Evolutionary conservation across 495 filamentous ascomycete species (phyloP).

Genomic region (Penicillium antarcticum): DNA sequence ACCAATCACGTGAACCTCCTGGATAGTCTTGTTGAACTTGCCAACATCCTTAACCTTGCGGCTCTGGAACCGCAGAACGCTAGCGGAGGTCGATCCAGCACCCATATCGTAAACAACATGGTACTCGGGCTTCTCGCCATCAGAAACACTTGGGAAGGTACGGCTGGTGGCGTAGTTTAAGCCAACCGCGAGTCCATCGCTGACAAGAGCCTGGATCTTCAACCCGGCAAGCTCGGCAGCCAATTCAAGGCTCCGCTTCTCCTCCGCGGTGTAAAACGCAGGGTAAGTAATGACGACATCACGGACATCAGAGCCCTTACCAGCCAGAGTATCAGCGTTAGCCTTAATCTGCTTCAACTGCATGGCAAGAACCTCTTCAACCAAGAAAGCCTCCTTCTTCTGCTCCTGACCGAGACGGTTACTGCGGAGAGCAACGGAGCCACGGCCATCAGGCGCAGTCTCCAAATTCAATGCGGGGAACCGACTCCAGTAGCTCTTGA

Average conservation of each 20-base stretch:
- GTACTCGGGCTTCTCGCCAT: constrained; percentile 84
- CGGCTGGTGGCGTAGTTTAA: constrained; percentile 91
- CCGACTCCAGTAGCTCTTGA: constrained; percentile 63
- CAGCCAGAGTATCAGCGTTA: constrained; percentile 83
- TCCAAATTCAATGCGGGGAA: constrained; percentile 62
- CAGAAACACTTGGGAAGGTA: constrained; percentile 78
- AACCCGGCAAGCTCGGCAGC: constrained; percentile 86
- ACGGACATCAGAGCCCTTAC: constrained; percentile 67
- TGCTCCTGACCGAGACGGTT: constrained; percentile 60
- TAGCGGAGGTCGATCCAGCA: constrained; percentile 95
- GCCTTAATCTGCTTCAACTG: constrained; percentile 82
- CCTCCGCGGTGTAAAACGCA: constrained; percentile 84
- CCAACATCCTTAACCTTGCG: constrained; percentile 87
- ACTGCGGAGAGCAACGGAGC: constrained; percentile 75
- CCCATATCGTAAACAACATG: constrained; percentile 98
- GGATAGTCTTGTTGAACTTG: constrained; percentile 92
- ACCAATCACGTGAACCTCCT: constrained; percentile 86
- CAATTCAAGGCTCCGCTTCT: constrained; percentile 75
- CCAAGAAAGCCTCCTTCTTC: constrained; percentile 67
- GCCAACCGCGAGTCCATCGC: constrained; percentile 88
- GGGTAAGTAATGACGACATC: constrained; percentile 90
- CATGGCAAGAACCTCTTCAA: constrained; percentile 97
- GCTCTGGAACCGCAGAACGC: constrained; percentile 85
- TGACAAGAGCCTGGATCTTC: constrained; percentile 78
- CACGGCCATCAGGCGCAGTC: constrained; percentile 49